Evolutionary conservation across 1,139 yeast species (phyloP), one percentile per base, ranked within the genome.

Genomic region (Geotrichum candidum): DNA sequence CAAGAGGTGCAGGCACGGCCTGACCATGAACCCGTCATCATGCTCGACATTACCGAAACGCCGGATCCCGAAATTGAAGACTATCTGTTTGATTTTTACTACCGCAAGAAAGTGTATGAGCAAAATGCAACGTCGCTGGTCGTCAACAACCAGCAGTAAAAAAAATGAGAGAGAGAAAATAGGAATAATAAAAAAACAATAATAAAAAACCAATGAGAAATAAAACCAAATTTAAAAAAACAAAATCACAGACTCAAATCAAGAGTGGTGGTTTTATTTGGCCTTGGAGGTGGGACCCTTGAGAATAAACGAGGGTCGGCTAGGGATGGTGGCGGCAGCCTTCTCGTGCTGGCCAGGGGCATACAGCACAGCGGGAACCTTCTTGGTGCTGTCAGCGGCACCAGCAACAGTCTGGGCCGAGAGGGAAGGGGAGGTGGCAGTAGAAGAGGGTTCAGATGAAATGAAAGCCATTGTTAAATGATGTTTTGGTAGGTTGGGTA

Each of bases 31-130:
- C 56, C 45, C 6, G 51, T 54, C 41, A 51, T 52, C 10, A 58
- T 59, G 53, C 56, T 59, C 23, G 61, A 59, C 31, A 59, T 59
- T 23, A 51, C 61, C 1, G 62, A 60, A 31, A 46, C 53, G 33
- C 62, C 58, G 5, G 62, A 60, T 33, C 38, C 59, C 3, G 62
- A 60, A 52, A 53, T 60, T n/a, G 62, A 60, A 29, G 62, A 60
- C 33, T 60, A 60, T 46, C 46, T 60, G 41, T 60, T 52, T 45
- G 62, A 60, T 27, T 53, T 51, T 22, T 60, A 60, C 52, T 60
- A 60, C 53, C 51, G 62, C 38, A 53, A 53, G 15, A 27, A 35
- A 18, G 51, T 56, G 23, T 51, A 56, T 38, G 41, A 38, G n/a
- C 59, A 54, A 45, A 50, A 25, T 25, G 38, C 27, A 18, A 41